Percentiles rank a stretch among this genome's conserved stretches.
These are phyloP conservation scores for Cajanus cajan DNA, from an alignment of 306 rosid species.

Conservation along the genomic window DNA sequence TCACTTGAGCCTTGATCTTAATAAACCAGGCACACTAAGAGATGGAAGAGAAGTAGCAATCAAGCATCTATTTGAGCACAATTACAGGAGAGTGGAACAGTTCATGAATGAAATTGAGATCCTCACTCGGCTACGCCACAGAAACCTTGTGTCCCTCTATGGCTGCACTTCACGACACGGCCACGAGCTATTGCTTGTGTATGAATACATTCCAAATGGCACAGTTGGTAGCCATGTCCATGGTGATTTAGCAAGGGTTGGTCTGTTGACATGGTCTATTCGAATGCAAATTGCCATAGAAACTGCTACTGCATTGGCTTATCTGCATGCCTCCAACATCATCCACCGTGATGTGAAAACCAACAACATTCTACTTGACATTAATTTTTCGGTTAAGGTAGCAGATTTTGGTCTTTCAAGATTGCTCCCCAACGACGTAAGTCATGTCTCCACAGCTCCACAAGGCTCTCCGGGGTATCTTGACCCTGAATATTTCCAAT, in stretches of 20 bases:
- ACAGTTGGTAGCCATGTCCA: slow-evolving; percentile 79
- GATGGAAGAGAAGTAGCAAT: slow-evolving; percentile 91
- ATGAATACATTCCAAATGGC: slow-evolving; percentile 74
- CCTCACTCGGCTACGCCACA: slow-evolving; percentile 61
- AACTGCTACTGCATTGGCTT: slow-evolving; percentile 61
- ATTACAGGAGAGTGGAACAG: slow-evolving; percentile 51
- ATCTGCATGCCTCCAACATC: slow-evolving; percentile 77
- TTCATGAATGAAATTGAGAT: slow-evolving; percentile 64
- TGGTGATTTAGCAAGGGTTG: slow-evolving; percentile 42
- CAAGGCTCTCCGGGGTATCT: slow-evolving; percentile 81
- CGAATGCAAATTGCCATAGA: slow-evolving; percentile 70
- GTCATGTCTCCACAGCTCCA: slow-evolving; percentile 79
- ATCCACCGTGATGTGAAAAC: slow-evolving; percentile 81
- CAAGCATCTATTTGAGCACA: slow-evolving; percentile 63
- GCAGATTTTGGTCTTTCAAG: slow-evolving; percentile 86
- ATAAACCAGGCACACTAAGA: slow-evolving; percentile 51
- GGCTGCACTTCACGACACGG: slow-evolving; percentile 71
- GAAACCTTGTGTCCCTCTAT: slow-evolving; percentile 64
- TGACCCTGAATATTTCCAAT: slow-evolving; percentile 71
- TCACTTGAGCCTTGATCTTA: neutral
- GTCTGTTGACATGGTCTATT: slow-evolving; percentile 52
- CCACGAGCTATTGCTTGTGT: slow-evolving; percentile 66
- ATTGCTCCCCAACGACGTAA: slow-evolving; percentile 51
- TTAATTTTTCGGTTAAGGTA: slow-evolving; percentile 52
- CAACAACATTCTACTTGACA: slow-evolving; percentile 63